Evolutionary conservation across 805 yeast species (phyloP).

Genomic region (Lipomyces orientalis): DNA sequence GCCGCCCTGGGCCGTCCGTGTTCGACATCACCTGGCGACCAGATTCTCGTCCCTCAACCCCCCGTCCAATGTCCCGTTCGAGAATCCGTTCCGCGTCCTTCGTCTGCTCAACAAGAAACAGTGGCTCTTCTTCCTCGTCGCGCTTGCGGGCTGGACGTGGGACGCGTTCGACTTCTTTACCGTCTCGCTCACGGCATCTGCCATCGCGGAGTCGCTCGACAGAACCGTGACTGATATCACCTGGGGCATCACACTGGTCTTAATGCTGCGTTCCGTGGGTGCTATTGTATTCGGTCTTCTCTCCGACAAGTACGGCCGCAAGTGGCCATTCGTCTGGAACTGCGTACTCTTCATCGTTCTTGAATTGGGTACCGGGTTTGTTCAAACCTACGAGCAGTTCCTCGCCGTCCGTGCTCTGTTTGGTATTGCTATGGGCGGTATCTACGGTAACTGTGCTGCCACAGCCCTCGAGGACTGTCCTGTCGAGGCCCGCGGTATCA

Average conservation of each 20-base stretch:
- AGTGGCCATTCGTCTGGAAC: conserved; percentile 65
- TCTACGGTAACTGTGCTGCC: conserved; percentile 68
- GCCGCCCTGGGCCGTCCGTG: conserved; percentile 15
- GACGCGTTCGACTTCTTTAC: conserved; percentile 76
- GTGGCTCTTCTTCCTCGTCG: conserved; percentile 67
- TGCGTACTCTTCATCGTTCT: conserved; percentile 58
- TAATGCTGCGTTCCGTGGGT: conserved; percentile 74
- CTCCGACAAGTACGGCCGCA: conserved; percentile 69
- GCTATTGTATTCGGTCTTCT: conserved; percentile 68
- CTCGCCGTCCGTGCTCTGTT: conserved; percentile 66
- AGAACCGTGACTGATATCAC: conserved; percentile 58
- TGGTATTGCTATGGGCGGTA: conserved; percentile 76
- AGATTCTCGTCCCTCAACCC: conserved; percentile 45
- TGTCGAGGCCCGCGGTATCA: conserved; percentile 59
- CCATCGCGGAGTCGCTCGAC: conserved; percentile 57
- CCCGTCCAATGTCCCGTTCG: conserved; percentile 35
- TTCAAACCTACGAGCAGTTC: conserved; percentile 62
- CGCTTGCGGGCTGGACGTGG: conserved; percentile 70
- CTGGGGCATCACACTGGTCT: conserved; percentile 75
- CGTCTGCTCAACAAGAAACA: conserved; percentile 55
- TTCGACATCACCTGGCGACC: conserved; percentile 43
- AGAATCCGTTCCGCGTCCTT: conserved; percentile 68
- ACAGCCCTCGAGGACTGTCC: conserved; percentile 73
- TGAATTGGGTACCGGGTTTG: conserved; percentile 72
- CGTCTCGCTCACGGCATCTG: conserved; percentile 60